Base-by-base conservation (phyloP, 164 flowering plant species). In the Buxus sempervirens region DNA sequence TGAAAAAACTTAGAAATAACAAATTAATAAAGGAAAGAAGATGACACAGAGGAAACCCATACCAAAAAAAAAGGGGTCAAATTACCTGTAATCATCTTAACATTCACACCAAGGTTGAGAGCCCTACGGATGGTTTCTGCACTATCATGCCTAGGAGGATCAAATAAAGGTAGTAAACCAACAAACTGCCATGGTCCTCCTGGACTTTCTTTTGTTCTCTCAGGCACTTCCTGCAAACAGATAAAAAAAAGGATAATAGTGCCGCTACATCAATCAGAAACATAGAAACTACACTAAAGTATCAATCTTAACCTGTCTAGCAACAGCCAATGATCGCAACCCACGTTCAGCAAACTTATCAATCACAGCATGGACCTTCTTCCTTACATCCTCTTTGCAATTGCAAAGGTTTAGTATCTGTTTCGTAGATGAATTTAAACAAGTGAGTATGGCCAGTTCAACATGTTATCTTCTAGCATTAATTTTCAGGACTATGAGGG, bases 291-390 rank as follows among this genome's bases (percentile, higher is more conserved):
- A 2, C 2, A 57, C 7, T 15, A 15, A 1, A 61, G 20, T 58
- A 15, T 28, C 10, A 23, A 10, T 42, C 12, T 16, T 19, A 38
- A 78, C 81, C 81, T 80, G 83, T 72, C 71, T 72, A 54, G 69
- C 83, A 45, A 80, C 83, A 36, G 73, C 83, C 68, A 80, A 70
- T 10, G 83, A 80, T n/a, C 83, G 76, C 48, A 80, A 78, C 5
- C 83, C 83, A 54, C 80, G 80, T 58, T 80, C 83, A 27, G 83
- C 83, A 48, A 63, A 80, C 69, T 80, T 80, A 26, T 77, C 83
- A 53, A 80, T 80, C 24, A 77, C 78, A 20, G 76, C 16, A 58
- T 74, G 83, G 67, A 70, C 80, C 70, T 70, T 80, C 58, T 70
- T 75, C 62, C 55, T 72, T 36, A 80, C 70, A 63, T 80, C 83